A percentile compares a stretch with the other conserved stretches of the same genome.
These are phyloP conservation scores for Neurospora sp. DNA, from an alignment of 495 filamentous ascomycete species.

Conservation along the genomic window DNA sequence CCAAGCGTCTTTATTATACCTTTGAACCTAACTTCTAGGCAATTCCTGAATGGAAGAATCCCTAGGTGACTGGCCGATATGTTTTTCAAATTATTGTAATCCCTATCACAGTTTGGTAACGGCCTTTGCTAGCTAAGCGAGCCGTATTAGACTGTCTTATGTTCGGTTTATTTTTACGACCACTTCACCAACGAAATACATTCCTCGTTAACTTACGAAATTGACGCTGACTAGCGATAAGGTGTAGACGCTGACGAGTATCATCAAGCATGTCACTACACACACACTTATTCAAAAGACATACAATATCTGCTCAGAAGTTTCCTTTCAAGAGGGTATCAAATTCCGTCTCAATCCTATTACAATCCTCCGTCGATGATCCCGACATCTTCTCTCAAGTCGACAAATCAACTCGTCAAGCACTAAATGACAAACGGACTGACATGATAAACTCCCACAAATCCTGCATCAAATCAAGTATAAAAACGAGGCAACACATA, in stretches of 20 bases:
- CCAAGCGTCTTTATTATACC: no score
- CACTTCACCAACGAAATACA: no score
- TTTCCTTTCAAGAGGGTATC: neutral
- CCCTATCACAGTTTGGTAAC: no score
- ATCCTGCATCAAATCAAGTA: neutral
- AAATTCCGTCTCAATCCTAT: neutral
- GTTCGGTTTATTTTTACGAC: no score
- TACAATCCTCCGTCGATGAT: neutral
- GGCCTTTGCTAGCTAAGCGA: no score
- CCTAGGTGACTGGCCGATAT: no score
- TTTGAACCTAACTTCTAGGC: no score
- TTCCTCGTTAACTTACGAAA: no score
- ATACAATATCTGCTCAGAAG: neutral
- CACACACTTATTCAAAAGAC: neutral
- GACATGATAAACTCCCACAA: neutral
- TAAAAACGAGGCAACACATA: neutral
- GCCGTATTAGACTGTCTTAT: no score
- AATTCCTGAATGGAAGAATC: no score
- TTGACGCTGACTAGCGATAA: no score
- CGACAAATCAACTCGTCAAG: neutral
- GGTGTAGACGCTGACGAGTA: neutral
- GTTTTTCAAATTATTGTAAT: no score
- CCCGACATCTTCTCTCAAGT: neutral
- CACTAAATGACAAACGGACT: neutral
- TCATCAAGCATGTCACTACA: neutral